These are phyloP conservation scores for Uronychia setigera DNA, from an alignment of 73 alveolate genomes.

Conservation along the genomic window DNA sequence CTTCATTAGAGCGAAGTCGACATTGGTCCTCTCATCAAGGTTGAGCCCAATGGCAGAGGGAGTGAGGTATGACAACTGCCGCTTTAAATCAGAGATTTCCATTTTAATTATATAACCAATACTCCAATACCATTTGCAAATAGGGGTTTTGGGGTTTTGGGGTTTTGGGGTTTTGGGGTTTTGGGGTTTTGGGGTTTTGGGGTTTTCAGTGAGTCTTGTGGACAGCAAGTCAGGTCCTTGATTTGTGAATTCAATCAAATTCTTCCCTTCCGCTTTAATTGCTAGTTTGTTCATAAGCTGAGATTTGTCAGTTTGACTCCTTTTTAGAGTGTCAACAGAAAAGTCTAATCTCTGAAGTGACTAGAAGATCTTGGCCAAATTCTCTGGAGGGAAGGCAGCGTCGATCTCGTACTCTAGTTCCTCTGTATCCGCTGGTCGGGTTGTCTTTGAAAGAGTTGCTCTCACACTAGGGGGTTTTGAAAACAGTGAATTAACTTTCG, in stretches of 20 bases:
- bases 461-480: not conserved
- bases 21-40: constrained; percentile 7
- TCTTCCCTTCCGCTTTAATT: no score
- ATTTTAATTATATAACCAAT: not conserved
- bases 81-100: not conserved
- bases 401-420: not conserved
- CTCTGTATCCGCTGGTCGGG: not conserved
- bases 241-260: no score
- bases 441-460: not conserved
- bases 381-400: not conserved
- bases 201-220: no score
- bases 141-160: no score
- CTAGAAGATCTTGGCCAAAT: not conserved
- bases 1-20: not conserved
- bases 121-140: not conserved
- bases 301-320: not conserved
- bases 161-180: no score
- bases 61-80: constrained; percentile 1
- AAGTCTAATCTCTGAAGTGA: not conserved
- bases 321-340: not conserved
- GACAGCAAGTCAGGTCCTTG: no score
- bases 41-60: not conserved
- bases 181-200: no score
- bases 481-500: no score
- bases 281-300: no score